Percentiles rank a stretch among this genome's conserved stretches.
These are phyloP conservation scores for Sungouiozyma ichnusensis DNA, from an alignment of 805 yeast genomes.

Conservation along the genomic window DNA sequence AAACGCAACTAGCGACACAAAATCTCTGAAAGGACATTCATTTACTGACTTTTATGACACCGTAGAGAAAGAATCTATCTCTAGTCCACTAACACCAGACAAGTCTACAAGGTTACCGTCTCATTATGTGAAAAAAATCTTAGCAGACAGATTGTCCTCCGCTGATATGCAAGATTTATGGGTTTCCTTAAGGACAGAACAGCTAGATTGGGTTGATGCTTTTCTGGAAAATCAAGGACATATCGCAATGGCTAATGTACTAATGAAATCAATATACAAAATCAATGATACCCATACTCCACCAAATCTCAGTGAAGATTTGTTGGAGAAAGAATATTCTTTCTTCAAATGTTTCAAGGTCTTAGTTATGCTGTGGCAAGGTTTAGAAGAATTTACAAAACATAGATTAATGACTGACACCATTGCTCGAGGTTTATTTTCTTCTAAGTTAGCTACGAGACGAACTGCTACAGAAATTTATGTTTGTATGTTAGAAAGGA, in stretches of 20 bases:
- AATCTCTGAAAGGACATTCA: not conserved
- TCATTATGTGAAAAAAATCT: conserved; percentile 61
- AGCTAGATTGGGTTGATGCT: conserved; percentile 66
- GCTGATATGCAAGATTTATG: conserved; percentile 73
- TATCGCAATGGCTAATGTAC: conserved; percentile 55
- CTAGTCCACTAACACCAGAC: conserved; percentile 11
- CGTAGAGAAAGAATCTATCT: not conserved
- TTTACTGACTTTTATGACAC: not conserved
- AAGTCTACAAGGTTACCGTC: conserved; percentile 46
- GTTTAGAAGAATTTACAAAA: conserved; percentile 18
- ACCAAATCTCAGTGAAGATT: conserved; percentile 29
- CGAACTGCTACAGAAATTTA: conserved; percentile 72
- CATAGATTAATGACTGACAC: conserved; percentile 42
- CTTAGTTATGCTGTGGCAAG: conserved; percentile 19
- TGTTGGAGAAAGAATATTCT: conserved; percentile 60
- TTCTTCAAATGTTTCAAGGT: conserved; percentile 72
- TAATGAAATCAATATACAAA: conserved; percentile 38
- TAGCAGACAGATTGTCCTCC: conserved; percentile 56
- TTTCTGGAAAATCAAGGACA: conserved; percentile 80
- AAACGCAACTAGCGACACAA: not conserved
- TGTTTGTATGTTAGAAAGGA: conserved; percentile 41
- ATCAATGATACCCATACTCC: conserved; percentile 18
- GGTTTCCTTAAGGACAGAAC: conserved; percentile 89
- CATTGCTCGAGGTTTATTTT: conserved; percentile 59
- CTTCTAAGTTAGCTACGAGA: conserved; percentile 67